These are phyloP conservation scores for Arthroderma sp. DNA, from an alignment of 2,329 filamentous ascomycete species.

Conservation along the genomic window DNA sequence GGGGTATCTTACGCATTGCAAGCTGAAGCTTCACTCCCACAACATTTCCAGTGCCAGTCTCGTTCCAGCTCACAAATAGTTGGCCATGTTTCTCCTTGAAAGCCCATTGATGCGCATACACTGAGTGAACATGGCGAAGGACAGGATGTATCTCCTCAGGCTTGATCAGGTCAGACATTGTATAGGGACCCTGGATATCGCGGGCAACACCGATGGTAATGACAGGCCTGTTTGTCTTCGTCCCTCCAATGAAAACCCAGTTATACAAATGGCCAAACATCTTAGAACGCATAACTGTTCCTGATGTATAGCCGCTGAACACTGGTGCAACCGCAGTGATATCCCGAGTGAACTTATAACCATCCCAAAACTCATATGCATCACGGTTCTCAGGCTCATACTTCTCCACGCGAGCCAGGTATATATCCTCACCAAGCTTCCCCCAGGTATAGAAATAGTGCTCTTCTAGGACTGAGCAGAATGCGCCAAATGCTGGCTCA, in stretches of 20 bases:
- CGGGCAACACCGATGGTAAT: constrained; percentile 11
- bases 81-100: constrained; percentile 9
- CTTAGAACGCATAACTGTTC: constrained; percentile 9
- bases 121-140: constrained; percentile 2
- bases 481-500: constrained; percentile 14
- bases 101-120: constrained; percentile 14
- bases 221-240: neutral
- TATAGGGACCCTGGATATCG: constrained; percentile 9
- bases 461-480: constrained; percentile 10
- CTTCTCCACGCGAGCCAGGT: constrained; percentile 11
- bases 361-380: constrained; percentile 13
- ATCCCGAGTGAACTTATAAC: constrained; percentile 9
- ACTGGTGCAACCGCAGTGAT: constrained; percentile 7
- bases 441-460: constrained; percentile 14
- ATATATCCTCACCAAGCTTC: constrained; percentile 9
- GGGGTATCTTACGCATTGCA: constrained; percentile 10
- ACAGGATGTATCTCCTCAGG: neutral
- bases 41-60: constrained; percentile 5
- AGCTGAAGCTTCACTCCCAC: constrained; percentile 10
- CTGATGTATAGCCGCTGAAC: constrained; percentile 9
- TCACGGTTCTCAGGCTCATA: constrained; percentile 9
- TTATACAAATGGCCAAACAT: constrained; percentile 12
- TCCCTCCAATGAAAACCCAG: constrained; percentile 13
- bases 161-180: constrained; percentile 9
- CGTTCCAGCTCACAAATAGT: constrained; percentile 12